These are phyloP conservation scores for Syncephalastrum racemosum DNA, from an alignment of 371 early-diverging fungal genomes.

Conservation along the genomic window DNA sequence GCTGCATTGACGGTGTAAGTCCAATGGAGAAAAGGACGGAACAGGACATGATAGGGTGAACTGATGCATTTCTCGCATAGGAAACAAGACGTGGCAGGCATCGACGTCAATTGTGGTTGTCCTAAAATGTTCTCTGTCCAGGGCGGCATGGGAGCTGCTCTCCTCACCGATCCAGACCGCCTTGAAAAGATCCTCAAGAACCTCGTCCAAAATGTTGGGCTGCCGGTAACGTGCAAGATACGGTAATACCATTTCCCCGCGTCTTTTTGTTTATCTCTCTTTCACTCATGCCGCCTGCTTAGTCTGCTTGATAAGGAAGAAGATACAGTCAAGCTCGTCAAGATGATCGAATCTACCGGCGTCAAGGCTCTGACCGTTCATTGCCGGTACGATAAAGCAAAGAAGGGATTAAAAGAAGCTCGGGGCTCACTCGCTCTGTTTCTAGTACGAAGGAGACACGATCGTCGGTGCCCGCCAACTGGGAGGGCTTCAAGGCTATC, in stretches of 20 bases:
- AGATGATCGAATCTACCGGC: constrained; percentile 84
- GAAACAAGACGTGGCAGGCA: constrained; percentile 81
- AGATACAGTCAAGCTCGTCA: constrained; percentile 79
- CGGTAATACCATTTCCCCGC: constrained; percentile 22
- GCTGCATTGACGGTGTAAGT: constrained; percentile 83
- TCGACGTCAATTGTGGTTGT: constrained; percentile 97
- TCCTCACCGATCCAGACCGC: constrained; percentile 82
- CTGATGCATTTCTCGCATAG: constrained; percentile 29
- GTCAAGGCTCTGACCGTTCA: constrained; percentile 90
- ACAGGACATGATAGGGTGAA: neutral
- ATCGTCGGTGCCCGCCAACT: constrained; percentile 78
- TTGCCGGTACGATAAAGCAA: constrained; percentile 61
- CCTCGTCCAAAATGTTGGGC: constrained; percentile 69
- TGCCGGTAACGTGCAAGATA: constrained; percentile 85
- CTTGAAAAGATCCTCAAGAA: constrained; percentile 76
- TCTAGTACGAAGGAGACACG: constrained; percentile 68
- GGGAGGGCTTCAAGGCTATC: constrained; percentile 80
- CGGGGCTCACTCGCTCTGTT: neutral
- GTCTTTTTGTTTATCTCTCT: neutral
- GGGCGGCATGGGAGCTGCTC: constrained; percentile 95
- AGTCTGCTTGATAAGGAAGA: constrained; percentile 72
- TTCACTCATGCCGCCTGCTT: neutral
- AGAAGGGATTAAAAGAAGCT: neutral
- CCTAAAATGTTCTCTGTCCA: constrained; percentile 94
- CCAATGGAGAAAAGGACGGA: neutral